Conservation (phyloP, 306 rosid species). For the Castanea crenata region DNA sequence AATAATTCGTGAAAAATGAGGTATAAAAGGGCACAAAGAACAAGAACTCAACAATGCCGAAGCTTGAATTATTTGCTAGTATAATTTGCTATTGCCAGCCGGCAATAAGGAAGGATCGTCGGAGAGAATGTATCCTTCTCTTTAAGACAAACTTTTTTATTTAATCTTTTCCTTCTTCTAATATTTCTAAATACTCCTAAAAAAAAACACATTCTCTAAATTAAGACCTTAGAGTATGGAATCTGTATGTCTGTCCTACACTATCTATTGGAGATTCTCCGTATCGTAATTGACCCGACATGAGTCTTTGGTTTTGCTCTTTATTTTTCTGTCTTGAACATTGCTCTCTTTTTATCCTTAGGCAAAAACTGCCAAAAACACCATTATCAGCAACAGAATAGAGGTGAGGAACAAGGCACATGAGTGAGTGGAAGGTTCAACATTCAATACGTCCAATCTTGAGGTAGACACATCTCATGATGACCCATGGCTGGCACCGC, state of each 20-base stretch:
- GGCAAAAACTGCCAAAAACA: constrained; percentile 16
- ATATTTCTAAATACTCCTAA: too few relatives aligned
- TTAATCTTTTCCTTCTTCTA: too few relatives aligned
- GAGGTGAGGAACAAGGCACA: neutral
- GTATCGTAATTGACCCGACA: constrained; percentile 1
- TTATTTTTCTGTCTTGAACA: constrained; percentile 11
- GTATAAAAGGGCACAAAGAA: too few relatives aligned
- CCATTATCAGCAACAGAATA: neutral
- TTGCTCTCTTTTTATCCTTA: neutral
- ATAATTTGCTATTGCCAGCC: too few relatives aligned
- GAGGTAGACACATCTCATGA: constrained; percentile 62
- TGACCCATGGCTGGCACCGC: constrained; percentile 25
- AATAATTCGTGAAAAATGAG: too few relatives aligned
- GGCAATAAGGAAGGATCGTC: too few relatives aligned
- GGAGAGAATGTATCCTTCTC: too few relatives aligned
- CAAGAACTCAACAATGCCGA: too few relatives aligned
- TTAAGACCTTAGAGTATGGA: neutral
- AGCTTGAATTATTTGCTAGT: too few relatives aligned
- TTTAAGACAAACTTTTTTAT: too few relatives aligned
- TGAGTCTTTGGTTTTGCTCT: neutral
- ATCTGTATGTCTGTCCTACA: constrained; percentile 5
- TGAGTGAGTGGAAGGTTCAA: neutral
- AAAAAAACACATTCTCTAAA: neutral
- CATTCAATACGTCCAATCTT: constrained; percentile 83
- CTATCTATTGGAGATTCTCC: constrained; percentile 7